Evolutionary conservation across 2,329 filamentous ascomycete genomes (phyloP), one percentile per base, ranked within the genome.

Genomic region (Neofusicoccum laricinum): DNA sequence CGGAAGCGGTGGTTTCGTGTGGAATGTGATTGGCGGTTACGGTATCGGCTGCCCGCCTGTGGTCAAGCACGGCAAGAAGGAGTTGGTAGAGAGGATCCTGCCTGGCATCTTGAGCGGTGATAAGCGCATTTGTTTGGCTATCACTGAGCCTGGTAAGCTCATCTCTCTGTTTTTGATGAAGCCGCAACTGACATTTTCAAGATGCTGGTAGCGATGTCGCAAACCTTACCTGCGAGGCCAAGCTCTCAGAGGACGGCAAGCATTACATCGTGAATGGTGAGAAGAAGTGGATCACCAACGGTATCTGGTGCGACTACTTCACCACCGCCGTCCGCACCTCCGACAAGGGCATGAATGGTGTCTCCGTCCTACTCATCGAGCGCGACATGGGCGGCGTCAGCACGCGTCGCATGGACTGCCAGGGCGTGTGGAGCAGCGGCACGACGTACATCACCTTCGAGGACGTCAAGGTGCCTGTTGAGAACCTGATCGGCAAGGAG

Each of bases 271-370:
- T 99, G 80, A 99, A 98, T 75, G 95, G 95, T 63, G 94, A 97
- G 87, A 98, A 99, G 90, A 99, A 99, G 82, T 98, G 95, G 94
- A 98, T 98, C 79, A 98, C 94, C 73, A 99, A 99, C 80, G 95
- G 95, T 73, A 87, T 97, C 73, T 97, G 93, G 92, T 87, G 85
- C 67, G 95, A 99, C 78, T 99, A 98, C 83, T 98, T 98, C 84
- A 98, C 95, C 63, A 96, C 92, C 14, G 95, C 94, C 30, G 95
- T 99, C 43, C 90, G 95, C 66, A 99, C 95, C 6, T 93, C 90
- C 68, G 90, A 88, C 38, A 82, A 86, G 25, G 95, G 95, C 69
- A 98, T 97, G 93, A 93, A 94, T 74, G 95, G 95, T 66, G 85
- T 99, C 67, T 92, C 88, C 34, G 85, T 98, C 59, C 86, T 99